Base-by-base conservation (phyloP, 495 filamentous ascomycete genomes). In the Niebla homalea region DNA sequence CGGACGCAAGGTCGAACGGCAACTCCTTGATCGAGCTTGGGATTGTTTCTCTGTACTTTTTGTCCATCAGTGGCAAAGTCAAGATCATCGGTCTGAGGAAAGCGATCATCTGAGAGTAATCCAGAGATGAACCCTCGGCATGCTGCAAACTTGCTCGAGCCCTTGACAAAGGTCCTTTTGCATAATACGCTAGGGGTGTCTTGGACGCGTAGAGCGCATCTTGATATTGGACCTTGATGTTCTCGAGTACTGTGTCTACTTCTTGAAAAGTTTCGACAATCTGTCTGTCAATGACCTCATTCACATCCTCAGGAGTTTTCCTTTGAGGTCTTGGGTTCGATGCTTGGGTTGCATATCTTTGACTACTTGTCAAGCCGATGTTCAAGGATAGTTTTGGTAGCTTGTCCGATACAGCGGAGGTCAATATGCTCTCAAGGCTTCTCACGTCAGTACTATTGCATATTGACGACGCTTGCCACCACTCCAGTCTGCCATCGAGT, bases 181-280 rank as follows among this genome's bases (percentile, higher is more conserved):
- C 85, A 70, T 97, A 98, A 63, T 95, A 98, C 55, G 90, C 93
- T 57, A 97, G 67, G 12, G 92, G 92, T 20, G 87, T 84, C 80
- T 85, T 92, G 6, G 92, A 92, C 38, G 87, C 71, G 67, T 96
- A 97, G n/a, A 97, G 71, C 16, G 84, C 79, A 42, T 96, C 85
- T 41, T 87, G 65, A 67, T 96, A 96, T 54, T 95, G 87, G 23
- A 68, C 73, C 49, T 80, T 70, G 57, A 89, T 76, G 50, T 73
- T 81, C 41, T 81, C 76, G 50, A 85, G 74, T 5, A 85, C 74
- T 35, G 79, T 76, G 40, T 79, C 72, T 14, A 84, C 69, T 29
- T 72, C 76, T 42, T 77, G 79, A 47, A 70, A 60, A 15, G 51
- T 23, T 40, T 64, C 59, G 14, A 8, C 1, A 2, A 11, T 11